phyloP scores from a whole-genome alignment of 768 basidiomycete genomes.

The Calocybe indica region DNA sequence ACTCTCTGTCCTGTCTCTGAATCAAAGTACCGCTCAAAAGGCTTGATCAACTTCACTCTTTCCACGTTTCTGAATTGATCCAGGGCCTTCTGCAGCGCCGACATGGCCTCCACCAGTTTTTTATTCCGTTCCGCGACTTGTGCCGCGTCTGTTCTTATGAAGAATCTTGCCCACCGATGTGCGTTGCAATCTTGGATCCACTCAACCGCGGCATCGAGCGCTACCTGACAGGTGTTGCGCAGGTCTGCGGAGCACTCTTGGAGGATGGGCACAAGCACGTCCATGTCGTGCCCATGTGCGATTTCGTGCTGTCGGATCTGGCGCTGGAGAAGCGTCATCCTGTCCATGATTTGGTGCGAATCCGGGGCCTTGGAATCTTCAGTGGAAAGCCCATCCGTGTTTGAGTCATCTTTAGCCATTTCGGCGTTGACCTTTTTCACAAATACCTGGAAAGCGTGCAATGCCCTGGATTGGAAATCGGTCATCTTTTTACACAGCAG shows the following conservation, averaged over 20 bases:
- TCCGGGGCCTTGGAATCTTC: constrained; percentile 8
- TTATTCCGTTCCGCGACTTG: constrained; percentile 19
- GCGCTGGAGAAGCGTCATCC: constrained; percentile 22
- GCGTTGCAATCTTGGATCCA: constrained; percentile 33
- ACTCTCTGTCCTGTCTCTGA: constrained; percentile 21
- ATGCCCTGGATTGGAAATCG: constrained; percentile 17
- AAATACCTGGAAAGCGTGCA: constrained; percentile 32
- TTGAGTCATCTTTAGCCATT: constrained; percentile 13
- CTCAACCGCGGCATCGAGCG: constrained; percentile 12
- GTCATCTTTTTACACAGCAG: not conserved
- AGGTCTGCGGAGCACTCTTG: constrained; percentile 26
- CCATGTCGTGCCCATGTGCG: constrained; percentile 35
- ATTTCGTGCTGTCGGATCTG: constrained; percentile 26
- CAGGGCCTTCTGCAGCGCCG: constrained; percentile 20
- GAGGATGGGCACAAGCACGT: constrained; percentile 36
- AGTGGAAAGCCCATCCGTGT: not conserved
- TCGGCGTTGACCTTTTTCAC: constrained; percentile 25
- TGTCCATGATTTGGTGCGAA: constrained; percentile 12
- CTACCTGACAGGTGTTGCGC: constrained; percentile 24
- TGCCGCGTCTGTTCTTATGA: constrained; percentile 15
- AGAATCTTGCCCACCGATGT: constrained; percentile 26
- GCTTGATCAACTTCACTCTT: constrained; percentile 29
- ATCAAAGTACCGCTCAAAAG: constrained; percentile 38
- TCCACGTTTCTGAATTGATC: constrained; percentile 27
- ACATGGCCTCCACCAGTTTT: constrained; percentile 17